Percentiles rank a stretch among this genome's conserved stretches.
phyloP scores from a whole-genome alignment of 176 grass and related monocot species.

The Alopecurus myosuroides region DNA sequence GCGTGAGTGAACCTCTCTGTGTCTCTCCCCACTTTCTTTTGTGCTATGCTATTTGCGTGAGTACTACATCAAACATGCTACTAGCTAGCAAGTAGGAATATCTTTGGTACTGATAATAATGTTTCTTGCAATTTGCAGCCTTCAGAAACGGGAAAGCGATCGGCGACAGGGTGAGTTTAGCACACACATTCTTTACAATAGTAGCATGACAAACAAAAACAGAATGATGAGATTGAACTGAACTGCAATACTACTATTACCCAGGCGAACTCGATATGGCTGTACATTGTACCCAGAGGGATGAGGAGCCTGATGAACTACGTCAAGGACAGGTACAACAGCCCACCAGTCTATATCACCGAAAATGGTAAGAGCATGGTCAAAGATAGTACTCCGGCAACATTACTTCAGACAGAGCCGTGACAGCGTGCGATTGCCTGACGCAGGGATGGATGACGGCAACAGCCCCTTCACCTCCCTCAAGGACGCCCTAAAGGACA shows the following conservation, averaged over 20 bases:
- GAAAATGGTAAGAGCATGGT: conserved; percentile 77
- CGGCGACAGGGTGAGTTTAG: conserved; percentile 51
- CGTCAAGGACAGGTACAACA: conserved; percentile 75
- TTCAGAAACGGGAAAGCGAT: conserved; percentile 61
- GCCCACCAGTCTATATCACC: conserved; percentile 75
- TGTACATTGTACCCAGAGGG: conserved; percentile 87
- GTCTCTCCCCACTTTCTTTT: neutral
- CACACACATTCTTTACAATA: neutral
- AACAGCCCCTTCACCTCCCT: conserved; percentile 67
- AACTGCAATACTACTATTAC: neutral
- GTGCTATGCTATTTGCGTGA: too few relatives aligned
- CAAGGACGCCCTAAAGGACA: conserved; percentile 74
- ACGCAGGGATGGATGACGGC: conserved; percentile 75
- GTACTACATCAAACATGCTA: too few relatives aligned
- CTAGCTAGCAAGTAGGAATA: too few relatives aligned
- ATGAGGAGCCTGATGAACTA: conserved; percentile 94
- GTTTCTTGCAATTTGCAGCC: conserved; percentile 34
- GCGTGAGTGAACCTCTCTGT: conserved; percentile 41
- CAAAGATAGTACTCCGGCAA: too few relatives aligned
- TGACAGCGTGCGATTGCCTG: neutral
- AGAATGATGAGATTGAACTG: neutral
- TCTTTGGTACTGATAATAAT: neutral
- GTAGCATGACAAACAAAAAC: neutral
- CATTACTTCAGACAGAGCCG: too few relatives aligned
- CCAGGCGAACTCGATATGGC: conserved; percentile 81